These are phyloP conservation scores for Ophioceras dolichostomum DNA, from an alignment of 2,329 filamentous ascomycete genomes.

Conservation along the genomic window DNA sequence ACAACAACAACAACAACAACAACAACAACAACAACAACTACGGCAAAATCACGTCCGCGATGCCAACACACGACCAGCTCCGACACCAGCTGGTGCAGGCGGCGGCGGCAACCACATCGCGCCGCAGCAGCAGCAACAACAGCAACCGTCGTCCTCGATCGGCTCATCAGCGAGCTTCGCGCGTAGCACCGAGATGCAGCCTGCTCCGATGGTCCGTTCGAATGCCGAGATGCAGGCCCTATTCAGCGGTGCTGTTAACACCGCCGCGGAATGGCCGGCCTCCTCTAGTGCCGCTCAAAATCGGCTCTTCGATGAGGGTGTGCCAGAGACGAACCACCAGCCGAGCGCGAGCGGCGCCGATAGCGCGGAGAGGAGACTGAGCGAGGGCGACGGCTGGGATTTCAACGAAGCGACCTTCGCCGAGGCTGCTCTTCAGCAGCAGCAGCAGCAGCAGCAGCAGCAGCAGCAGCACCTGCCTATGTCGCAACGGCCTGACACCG, in stretches of 20 bases:
- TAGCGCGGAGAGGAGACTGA: constrained; percentile 30
- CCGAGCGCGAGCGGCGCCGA: constrained; percentile 16
- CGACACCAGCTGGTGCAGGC: constrained; percentile 29
- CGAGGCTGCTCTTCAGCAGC: constrained; percentile 30
- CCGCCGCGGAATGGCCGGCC: constrained; percentile 17
- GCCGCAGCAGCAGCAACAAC: constrained; percentile 17
- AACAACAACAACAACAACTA: constrained; percentile 7
- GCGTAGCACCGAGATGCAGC: constrained; percentile 26
- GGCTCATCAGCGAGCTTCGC: constrained; percentile 2
- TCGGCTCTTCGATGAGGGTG: constrained; percentile 11
- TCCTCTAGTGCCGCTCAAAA: constrained; percentile 11
- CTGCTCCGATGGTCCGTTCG: constrained; percentile 38
- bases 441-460: constrained; percentile 24
- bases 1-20: constrained; percentile 19
- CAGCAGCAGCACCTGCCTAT: constrained; percentile 30
- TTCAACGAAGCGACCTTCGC: constrained; percentile 70
- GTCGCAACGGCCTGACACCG: constrained; percentile 66
- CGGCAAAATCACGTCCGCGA: constrained; percentile 44
- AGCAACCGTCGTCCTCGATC: constrained; percentile 3
- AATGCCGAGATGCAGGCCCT: constrained; percentile 29
- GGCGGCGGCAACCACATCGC: constrained; percentile 14
- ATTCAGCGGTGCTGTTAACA: constrained; percentile 16
- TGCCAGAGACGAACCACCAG: constrained; percentile 20
- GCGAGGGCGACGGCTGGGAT: constrained; percentile 67
- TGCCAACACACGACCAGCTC: constrained; percentile 37